Base-by-base conservation (phyloP, 1,139 yeast species). In the Debaryomyces psychrophilus region DNA sequence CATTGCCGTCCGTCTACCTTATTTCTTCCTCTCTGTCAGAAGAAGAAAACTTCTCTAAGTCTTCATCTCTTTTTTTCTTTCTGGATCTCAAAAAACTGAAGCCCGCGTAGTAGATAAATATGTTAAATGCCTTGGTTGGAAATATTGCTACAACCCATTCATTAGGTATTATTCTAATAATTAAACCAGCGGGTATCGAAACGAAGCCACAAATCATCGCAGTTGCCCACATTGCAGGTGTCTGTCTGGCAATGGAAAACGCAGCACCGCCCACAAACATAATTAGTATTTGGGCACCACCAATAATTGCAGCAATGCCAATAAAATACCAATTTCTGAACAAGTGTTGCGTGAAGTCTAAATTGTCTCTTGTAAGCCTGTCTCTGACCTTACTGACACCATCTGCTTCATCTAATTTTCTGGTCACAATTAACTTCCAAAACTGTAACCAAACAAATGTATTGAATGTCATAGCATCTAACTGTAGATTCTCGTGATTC, bases 251-350 rank as follows among this genome's bases (percentile, higher is more conserved):
- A 54, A 92, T 77, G 15, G 90, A 82, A 66, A 95, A 95, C 0
- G 99, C 97, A 41, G 95, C 89, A 48, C 99, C 99, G 45, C 99
- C 99, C 52, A 90, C 93, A 69, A 83, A 88, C 98, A 95, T 92
- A 58, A 95, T 92, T 49, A 93, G 67, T 6, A 92, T 73, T 69
- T 95, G 99, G 64, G 84, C 81, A 9, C 86, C 92, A 35, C 85
- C 92, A 65, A 95, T 92, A 43, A 93, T 75, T 2, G 67, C 54
- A 11, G 88, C 82, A 57, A 93, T 90, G 5, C 64, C 71, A 45
- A 92, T 68, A 65, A 93, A 93, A 67, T 88, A 90, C 76, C 82
- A 82, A 65, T 93, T 93, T 65, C 90, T 79, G 67, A 81, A 81
- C 50, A 93, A 72, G 54, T 95, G 93, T 57, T 82, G 86, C 61